These are phyloP conservation scores for Yarrowia yakushimensis DNA, from an alignment of 805 yeast genomes.

Conservation along the genomic window DNA sequence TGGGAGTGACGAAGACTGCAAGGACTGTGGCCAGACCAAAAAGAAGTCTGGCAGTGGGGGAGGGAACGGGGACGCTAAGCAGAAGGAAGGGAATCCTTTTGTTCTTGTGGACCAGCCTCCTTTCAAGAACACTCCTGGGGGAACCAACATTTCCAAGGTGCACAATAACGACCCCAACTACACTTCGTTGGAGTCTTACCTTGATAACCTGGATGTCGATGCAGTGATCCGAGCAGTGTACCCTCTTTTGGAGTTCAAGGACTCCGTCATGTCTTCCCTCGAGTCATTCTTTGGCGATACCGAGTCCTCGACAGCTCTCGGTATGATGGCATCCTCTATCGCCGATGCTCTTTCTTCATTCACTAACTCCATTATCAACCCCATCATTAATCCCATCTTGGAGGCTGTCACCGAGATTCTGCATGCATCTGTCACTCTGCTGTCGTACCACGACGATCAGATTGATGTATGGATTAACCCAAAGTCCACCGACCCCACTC, in stretches of 20 bases:
- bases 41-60: neutral
- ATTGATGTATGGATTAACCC: slow-evolving; percentile 32
- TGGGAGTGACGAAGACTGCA: slow-evolving; percentile 6
- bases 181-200: slow-evolving; percentile 6
- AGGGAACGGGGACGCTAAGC: neutral
- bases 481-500: slow-evolving; percentile 29
- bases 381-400: slow-evolving; percentile 30
- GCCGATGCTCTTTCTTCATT: slow-evolving; percentile 29
- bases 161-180: slow-evolving; percentile 23
- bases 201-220: slow-evolving; percentile 7
- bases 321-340: slow-evolving; percentile 28
- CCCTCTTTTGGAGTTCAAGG: slow-evolving; percentile 25
- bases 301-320: slow-evolving; percentile 28
- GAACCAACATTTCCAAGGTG: slow-evolving; percentile 16
- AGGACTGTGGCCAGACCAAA: neutral
- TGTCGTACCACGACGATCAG: slow-evolving; percentile 31
- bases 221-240: slow-evolving; percentile 14
- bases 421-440: slow-evolving; percentile 28
- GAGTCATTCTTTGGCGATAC: slow-evolving; percentile 26
- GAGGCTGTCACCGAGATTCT: slow-evolving; percentile 27
- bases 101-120: slow-evolving; percentile 9
- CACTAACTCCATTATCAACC: slow-evolving; percentile 31
- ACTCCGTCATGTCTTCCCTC: slow-evolving; percentile 25
- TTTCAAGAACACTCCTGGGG: slow-evolving; percentile 18
- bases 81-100: neutral